A percentile compares a stretch with the other conserved stretches of the same genome.
These are phyloP conservation scores for Nicotiana sylvestris DNA, from an alignment of 257 asterid genomes.

Conservation along the genomic window DNA sequence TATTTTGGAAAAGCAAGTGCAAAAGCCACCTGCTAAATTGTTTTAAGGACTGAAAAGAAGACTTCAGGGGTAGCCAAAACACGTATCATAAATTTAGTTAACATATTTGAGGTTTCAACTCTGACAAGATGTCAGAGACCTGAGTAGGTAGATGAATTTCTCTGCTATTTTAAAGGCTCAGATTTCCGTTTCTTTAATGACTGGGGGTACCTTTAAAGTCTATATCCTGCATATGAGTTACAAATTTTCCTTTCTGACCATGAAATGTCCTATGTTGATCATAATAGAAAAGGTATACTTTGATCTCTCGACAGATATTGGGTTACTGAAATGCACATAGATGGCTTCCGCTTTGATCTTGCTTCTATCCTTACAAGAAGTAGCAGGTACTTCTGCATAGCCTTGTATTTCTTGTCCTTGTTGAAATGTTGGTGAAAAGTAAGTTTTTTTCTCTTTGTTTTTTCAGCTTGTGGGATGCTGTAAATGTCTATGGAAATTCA, in stretches of 20 bases:
- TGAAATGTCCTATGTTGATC: not conserved
- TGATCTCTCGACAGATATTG: constrained; percentile 70
- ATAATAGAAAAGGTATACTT: constrained; percentile 5
- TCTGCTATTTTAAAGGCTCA: constrained; percentile 3
- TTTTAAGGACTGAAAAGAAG: too few species aligned
- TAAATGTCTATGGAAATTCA: constrained; percentile 67
- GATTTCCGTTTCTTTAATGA: not conserved
- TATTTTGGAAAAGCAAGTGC: too few species aligned
- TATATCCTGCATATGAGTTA: not conserved
- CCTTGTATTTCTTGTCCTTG: constrained; percentile 4
- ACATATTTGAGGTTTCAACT: too few species aligned
- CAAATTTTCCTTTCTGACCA: not conserved
- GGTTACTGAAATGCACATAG: constrained; percentile 94
- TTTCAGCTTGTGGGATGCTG: constrained; percentile 82
- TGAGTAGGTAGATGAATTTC: not conserved
- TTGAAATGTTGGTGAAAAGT: not conserved
- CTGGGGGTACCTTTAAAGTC: not conserved
- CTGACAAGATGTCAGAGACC: too few species aligned
- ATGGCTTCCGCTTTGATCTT: constrained; percentile 98
- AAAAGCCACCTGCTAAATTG: too few species aligned
- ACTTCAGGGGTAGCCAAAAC: too few species aligned
- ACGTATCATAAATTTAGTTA: too few species aligned
- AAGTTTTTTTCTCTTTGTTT: constrained; percentile 7
- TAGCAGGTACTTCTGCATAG: constrained; percentile 60
- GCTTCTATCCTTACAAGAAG: constrained; percentile 96